Evolutionary conservation across 2,329 filamentous ascomycete genomes (phyloP), one percentile per base, ranked within the genome.

Genomic region (Fusarium temperatum): DNA sequence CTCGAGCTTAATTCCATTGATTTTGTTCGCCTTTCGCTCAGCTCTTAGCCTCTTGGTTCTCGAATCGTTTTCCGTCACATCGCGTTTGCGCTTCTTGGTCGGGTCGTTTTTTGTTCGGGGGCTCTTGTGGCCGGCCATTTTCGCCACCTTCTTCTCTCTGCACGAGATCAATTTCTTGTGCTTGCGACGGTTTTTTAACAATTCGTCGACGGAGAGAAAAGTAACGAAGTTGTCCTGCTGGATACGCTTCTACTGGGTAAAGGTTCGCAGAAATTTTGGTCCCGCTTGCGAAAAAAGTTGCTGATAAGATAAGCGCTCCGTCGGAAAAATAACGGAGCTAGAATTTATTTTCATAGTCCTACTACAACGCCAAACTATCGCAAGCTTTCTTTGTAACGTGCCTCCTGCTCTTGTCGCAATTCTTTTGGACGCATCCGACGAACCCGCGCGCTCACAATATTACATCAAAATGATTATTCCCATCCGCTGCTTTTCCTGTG

Each of bases 401-500:
- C 65, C 62, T 60, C 63, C 61, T 66, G 30, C 39, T 64, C 67
- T 69, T 75, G 75, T 78, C 77, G 77, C 77, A 78, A 71, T 66
- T 59, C 69, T 57, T 70, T 32, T 74, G 47, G 28, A 32, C 35
- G 60, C 59, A 66, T 69, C 38, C 44, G 41, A 53, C 58, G 59
- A 48, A 63, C 41, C 53, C 56, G 70, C 65, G 71, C 71, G 54
- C 56, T 47, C 41, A 64, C 68, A n/a, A 68, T 62, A 66, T n/a
- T 55, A 41, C 55, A 72, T 76, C 86, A 93, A 85, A 65, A 99
- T 99, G 96, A 99, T 99, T 85, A 98, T 99, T 78, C 96, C 96
- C 6, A 94, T 99, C 76, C 94, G 96, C 78, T 99, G 96, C 87
- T 99, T 99, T 85, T 98, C 96, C 66, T 99, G 96, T 84, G 96